phyloP scores from a whole-genome alignment of 768 basidiomycete genomes.

The Pisolithus tinctorius region DNA sequence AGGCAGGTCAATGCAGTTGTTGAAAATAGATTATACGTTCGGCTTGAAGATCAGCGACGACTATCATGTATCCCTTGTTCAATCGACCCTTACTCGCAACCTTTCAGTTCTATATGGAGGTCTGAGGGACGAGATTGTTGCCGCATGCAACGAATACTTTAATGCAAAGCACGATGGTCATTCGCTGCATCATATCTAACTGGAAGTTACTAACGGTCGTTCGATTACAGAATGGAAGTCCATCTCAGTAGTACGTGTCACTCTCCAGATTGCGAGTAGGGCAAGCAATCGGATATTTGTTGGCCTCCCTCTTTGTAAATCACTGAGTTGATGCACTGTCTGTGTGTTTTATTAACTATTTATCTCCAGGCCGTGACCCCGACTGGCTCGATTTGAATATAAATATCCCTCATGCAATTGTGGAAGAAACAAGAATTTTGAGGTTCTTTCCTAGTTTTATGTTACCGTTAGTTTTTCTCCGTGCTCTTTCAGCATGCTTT shows the following conservation, averaged over 20 bases:
- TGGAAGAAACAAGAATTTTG: not conserved
- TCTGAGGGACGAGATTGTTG: not conserved
- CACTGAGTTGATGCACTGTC: not conserved
- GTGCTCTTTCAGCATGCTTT: too few relatives aligned
- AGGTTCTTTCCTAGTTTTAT: not conserved
- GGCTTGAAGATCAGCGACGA: not conserved
- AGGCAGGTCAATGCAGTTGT: not conserved
- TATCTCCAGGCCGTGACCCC: not conserved
- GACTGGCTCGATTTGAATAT: not conserved
- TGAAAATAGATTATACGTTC: not conserved
- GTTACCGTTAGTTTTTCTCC: not conserved
- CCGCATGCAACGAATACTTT: not conserved
- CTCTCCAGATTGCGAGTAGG: not conserved
- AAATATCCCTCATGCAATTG: not conserved
- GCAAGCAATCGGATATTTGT: not conserved
- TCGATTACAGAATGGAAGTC: not conserved
- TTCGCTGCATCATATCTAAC: not conserved
- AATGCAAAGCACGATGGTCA: not conserved
- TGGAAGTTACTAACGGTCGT: not conserved
- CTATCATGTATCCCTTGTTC: not conserved
- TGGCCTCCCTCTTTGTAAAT: not conserved
- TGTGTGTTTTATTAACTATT: not conserved
- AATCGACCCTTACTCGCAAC: not conserved
- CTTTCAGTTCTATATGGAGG: not conserved
- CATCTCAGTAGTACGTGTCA: not conserved